Evolutionary conservation across 1,284 basidiomycete species (phyloP), one percentile per base, ranked within the genome.

Genomic region (Ceratobasidium sp.): DNA sequence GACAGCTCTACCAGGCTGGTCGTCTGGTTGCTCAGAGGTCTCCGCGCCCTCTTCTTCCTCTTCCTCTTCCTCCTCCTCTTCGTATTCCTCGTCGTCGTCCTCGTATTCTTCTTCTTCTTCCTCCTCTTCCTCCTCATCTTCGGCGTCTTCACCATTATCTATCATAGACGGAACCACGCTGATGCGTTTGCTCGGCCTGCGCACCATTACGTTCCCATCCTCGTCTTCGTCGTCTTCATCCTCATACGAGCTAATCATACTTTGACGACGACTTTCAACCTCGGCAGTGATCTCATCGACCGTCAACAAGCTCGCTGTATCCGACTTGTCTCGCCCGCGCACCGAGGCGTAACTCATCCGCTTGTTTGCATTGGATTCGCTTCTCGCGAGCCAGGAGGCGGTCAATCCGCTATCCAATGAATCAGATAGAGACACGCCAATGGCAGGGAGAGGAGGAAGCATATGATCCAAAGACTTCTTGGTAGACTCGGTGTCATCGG

Each of bases 241-340:
- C 21, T 69, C 73, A 45, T 72, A 72, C 26, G 58, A 65, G 36
- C 50, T 73, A 21, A 82, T 80, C 72, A 83, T 82, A 77, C 84
- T 87, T 57, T 83, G 83, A 21, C 89, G 83, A 18, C 96, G 85
- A 77, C 90, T 94, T 82, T 98, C 97, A 0, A 99, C 93, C 78
- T 97, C 93, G 4, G 94, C 96, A 0, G 97, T 98, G 77, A 99
- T 97, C 81, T 99, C 95, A 78, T 99, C 97, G 16, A 99, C 93
- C 0, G 97, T 99, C 79, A 99, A 86, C 76, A 99, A 82, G 78
- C 93, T 96, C 3, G 93, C 94, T 0, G 92, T 92, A 78, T 98
- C 96, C 1, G 92, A 92, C 57, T 87, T 85, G 78, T 97, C 94
- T 16, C 90, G 88, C 79, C 89, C 92, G 78, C 88, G 91, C 69